phyloP scores from a whole-genome alignment of 75 land plant genomes.

The Sequoiadendron giganteum region DNA sequence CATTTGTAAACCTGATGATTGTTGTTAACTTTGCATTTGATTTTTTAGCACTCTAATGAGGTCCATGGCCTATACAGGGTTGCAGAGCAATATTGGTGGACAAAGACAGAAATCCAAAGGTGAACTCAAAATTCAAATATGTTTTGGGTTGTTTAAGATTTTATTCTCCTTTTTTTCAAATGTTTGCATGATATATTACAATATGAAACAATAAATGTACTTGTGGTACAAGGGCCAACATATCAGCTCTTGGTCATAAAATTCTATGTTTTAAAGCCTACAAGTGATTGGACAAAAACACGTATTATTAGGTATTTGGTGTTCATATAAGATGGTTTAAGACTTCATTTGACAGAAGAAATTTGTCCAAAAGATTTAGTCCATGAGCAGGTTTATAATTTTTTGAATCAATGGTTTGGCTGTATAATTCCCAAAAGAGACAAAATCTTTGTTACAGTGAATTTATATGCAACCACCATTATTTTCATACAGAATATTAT shows the following conservation, averaged over 20 bases:
- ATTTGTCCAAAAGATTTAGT: neutral
- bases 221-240: neutral
- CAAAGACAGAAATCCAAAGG: conserved; percentile 87
- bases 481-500: neutral
- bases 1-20: neutral
- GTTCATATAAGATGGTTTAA: neutral
- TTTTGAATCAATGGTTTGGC: neutral
- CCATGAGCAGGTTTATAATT: neutral
- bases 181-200: neutral
- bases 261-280: neutral
- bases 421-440: neutral
- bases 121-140: conserved; percentile 1
- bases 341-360: neutral
- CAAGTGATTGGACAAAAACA: neutral
- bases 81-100: conserved; percentile 79
- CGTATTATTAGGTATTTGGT: neutral
- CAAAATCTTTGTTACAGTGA: neutral
- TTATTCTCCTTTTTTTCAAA: neutral
- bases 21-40: neutral
- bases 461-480: neutral
- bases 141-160: neutral
- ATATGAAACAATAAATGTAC: neutral
- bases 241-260: neutral
- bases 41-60: conserved; percentile 5
- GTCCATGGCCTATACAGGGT: conserved; percentile 45